These are phyloP conservation scores for Kwoniella pini DNA, from an alignment of 768 basidiomycete species.

Conservation along the genomic window DNA sequence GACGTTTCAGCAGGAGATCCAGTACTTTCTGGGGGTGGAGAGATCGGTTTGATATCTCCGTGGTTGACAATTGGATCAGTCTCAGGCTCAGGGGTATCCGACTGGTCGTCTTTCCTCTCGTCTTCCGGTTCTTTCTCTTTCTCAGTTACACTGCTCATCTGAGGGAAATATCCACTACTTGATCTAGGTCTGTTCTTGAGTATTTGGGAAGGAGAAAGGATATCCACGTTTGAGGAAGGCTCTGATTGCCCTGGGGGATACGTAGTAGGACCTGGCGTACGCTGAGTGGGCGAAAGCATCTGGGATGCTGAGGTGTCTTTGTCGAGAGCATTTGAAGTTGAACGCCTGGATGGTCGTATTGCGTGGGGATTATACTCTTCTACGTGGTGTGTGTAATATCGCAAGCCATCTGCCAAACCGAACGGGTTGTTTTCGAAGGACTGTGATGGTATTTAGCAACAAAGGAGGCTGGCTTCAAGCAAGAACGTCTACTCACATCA, in stretches of 20 bases:
- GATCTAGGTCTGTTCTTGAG: conserved; percentile 6
- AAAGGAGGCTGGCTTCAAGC: too few species aligned
- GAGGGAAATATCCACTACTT: conserved; percentile 19
- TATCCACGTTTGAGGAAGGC: conserved; percentile 1
- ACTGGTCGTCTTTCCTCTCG: too few species aligned
- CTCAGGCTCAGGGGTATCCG: conserved; percentile 11
- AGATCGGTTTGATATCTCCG: too few species aligned
- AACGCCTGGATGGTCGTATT: conserved; percentile 24
- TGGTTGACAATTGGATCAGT: too few species aligned
- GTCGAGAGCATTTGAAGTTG: conserved; percentile 20
- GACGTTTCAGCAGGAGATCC: too few species aligned
- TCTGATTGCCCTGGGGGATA: background rate
- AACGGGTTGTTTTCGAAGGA: conserved; percentile 40
- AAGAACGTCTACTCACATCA: conserved; percentile 30
- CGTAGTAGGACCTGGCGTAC: background rate
- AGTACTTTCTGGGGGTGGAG: too few species aligned
- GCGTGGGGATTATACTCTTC: conserved; percentile 42
- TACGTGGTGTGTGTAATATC: conserved; percentile 48
- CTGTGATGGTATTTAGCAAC: background rate
- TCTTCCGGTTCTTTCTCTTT: background rate
- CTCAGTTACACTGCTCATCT: background rate
- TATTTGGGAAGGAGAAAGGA: background rate
- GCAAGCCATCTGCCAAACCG: conserved; percentile 50
- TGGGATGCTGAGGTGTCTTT: conserved; percentile 3
- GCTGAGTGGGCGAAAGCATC: conserved; percentile 16